Conservation (phyloP, 148 eudicot genomes). For the Oxyria digyna region DNA sequence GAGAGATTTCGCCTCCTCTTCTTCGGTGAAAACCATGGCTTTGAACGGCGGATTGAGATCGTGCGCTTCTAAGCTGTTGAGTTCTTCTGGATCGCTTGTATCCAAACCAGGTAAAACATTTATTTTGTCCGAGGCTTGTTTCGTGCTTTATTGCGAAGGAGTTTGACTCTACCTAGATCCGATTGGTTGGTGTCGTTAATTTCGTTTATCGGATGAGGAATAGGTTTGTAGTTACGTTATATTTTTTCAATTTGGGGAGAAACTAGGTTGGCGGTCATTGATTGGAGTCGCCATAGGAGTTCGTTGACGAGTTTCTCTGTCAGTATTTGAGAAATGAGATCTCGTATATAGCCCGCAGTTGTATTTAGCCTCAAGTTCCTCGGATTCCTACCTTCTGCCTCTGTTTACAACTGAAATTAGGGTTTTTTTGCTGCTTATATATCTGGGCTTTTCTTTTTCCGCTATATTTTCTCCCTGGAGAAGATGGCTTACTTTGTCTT, state of each 20-base stretch:
- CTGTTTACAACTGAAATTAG: not conserved
- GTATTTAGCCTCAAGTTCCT: too few relatives aligned
- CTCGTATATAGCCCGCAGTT: not conserved
- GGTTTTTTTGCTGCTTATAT: not conserved
- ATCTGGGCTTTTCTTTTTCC: not conserved
- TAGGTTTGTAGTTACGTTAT: not conserved
- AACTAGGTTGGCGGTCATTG: not conserved
- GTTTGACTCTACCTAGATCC: not conserved
- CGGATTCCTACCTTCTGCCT: too few relatives aligned
- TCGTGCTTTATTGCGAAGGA: not conserved
- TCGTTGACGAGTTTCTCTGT: not conserved
- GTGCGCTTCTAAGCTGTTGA: constrained; percentile 43
- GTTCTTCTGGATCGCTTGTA: constrained; percentile 37
- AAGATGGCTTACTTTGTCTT: not conserved
- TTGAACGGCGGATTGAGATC: constrained; percentile 50
- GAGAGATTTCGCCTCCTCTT: not conserved
- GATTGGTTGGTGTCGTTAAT: not conserved
- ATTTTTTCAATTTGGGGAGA: not conserved
- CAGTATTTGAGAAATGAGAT: not conserved
- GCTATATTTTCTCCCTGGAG: not conserved
- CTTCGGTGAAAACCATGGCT: constrained; percentile 31
- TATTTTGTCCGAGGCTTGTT: not conserved
- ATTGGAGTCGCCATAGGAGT: not conserved
- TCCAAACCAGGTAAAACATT: constrained; percentile 41
- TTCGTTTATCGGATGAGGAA: not conserved